Base-by-base conservation (phyloP, 2,329 filamentous ascomycete species). In the Venturia carpophila region DNA sequence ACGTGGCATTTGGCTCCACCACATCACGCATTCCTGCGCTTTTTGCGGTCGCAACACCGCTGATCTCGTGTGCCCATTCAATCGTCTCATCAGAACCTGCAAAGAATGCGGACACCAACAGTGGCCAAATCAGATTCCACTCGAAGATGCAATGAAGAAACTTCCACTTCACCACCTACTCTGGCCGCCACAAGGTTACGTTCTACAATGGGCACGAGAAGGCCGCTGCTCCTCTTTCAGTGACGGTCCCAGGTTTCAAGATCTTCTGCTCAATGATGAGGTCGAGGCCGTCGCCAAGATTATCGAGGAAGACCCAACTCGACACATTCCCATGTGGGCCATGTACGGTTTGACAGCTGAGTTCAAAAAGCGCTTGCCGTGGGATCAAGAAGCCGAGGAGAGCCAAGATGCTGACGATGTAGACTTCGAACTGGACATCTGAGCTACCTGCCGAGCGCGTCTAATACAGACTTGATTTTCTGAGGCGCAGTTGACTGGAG, bases 141-240 rank as follows among this genome's bases (percentile, higher is more conserved):
- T 58, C 7, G 52, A 58, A 19, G 7, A 13, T 6, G 52, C 52
- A 11, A 58, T 21, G 30, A 10, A 58, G 52, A 34, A 58, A 5
- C 30, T 58, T 27, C 10, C 52, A n/a, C 17, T 58, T n/a, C 52
- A 58, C 52, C 52, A 58, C 19, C 17, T 58, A 15, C 52, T 58
- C 30, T 58, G 30, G 52, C 52, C 52, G 3, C 52, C 52, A 58
- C 52, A 58, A 21, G 52, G 52, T 27, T 37, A 58, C 30, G 17
- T 58, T 19, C 27, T 58, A 34, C 52, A 58, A 37, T 58, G 52
- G 52, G 52, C 27, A 58, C 30, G 30, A 19, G 37, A 10, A 34
- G 1, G 27, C 30, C 10, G 15, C 19, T 1, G 6, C 30, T 5
- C 39, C 4, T 27, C 17, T 27, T 37, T n/a, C 13, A 27, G 1